Percentiles rank a stretch among this genome's conserved stretches.
Conservation (phyloP, 208 protist genomes). For the Sergeia podlipaevii region DNA sequence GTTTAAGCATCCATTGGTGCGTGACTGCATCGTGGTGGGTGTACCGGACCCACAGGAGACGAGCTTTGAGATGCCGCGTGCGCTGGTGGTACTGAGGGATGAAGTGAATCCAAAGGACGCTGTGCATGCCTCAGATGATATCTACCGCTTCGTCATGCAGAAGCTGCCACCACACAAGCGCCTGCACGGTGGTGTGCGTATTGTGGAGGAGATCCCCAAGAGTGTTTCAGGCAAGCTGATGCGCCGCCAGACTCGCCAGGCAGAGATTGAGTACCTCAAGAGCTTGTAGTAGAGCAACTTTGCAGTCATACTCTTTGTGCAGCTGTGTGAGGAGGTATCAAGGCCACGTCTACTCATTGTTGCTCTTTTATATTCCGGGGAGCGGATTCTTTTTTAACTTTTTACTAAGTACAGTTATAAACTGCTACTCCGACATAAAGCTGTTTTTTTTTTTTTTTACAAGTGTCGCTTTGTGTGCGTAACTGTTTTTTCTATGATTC, state of each 20-base stretch:
- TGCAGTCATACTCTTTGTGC: not conserved
- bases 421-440: no score
- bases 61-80: slow-evolving; percentile 37
- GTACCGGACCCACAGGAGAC: slow-evolving; percentile 13
- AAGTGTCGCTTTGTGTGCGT: not conserved
- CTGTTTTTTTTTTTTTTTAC: slow-evolving; percentile 3
- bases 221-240: slow-evolving; percentile 53
- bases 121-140: slow-evolving; percentile 8
- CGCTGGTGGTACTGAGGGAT: slow-evolving; percentile 35
- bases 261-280: slow-evolving; percentile 6
- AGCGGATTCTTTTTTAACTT: no score
- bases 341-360: no score
- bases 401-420: no score
- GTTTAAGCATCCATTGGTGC: slow-evolving; percentile 23
- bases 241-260: slow-evolving; percentile 14
- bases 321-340: slow-evolving; percentile 7
- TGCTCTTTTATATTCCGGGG: no score
- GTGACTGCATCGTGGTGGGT: slow-evolving; percentile 42
- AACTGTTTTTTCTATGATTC: not conserved
- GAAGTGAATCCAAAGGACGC: slow-evolving; percentile 17
- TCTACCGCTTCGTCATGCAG: slow-evolving; percentile 17
- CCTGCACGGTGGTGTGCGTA: slow-evolving; percentile 33
- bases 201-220: slow-evolving; percentile 53
- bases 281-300: not conserved
- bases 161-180: slow-evolving; percentile 43